Conservation (phyloP, 1,139 yeast genomes). For the Geotrichum phurueaensis region DNA sequence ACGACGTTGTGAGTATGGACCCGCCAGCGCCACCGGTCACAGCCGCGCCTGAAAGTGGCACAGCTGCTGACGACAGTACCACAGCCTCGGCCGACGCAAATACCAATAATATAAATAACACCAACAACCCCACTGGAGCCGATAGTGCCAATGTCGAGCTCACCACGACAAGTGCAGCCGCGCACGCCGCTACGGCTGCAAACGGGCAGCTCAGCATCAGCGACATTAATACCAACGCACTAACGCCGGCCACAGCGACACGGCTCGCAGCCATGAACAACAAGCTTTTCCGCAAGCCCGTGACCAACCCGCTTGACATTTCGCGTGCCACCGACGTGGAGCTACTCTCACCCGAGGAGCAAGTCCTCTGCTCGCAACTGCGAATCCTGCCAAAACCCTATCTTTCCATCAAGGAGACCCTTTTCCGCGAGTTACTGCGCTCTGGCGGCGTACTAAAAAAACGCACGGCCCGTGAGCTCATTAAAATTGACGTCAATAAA, state of each 20-base stretch:
- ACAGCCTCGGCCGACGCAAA: background rate
- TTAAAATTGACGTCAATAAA: conserved; percentile 80
- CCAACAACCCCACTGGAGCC: background rate
- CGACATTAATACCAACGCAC: conserved; percentile 18
- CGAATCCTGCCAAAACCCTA: conserved; percentile 90
- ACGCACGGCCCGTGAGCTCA: conserved; percentile 73
- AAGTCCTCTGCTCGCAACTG: conserved; percentile 72
- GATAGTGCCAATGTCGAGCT: background rate
- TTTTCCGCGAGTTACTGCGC: conserved; percentile 79
- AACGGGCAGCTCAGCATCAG: conserved; percentile 9
- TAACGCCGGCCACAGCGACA: conserved; percentile 16
- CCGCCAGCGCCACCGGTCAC: conserved; percentile 11
- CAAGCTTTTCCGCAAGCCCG: conserved; percentile 27
- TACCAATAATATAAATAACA: background rate
- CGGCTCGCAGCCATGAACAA: conserved; percentile 12
- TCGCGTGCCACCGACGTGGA: conserved; percentile 80
- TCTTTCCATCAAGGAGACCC: conserved; percentile 83
- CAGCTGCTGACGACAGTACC: background rate
- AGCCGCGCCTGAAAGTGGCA: conserved; percentile 8
- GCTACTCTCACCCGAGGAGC: conserved; percentile 77
- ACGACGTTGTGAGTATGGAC: conserved; percentile 5
- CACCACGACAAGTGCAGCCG: conserved; percentile 15
- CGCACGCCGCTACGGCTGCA: conserved; percentile 11
- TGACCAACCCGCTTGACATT: conserved; percentile 50
- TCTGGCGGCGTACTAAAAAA: conserved; percentile 80